Base-by-base conservation (phyloP, 2,329 filamentous ascomycete genomes). In the Cladosporium halotolerans region DNA sequence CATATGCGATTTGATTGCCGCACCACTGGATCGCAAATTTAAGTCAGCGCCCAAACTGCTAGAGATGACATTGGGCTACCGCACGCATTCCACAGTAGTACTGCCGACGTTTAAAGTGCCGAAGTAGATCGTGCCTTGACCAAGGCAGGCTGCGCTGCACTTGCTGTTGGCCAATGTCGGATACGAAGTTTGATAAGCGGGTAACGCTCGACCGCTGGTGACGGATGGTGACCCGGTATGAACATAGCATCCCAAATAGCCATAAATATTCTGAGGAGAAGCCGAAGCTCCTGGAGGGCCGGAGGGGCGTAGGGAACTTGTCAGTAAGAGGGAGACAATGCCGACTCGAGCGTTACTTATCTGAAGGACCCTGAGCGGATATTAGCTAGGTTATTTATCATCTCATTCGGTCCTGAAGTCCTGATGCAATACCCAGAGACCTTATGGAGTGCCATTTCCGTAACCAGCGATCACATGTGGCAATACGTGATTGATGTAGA, bases 181-280 rank as follows among this genome's bases (percentile, higher is more conserved):
- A 44, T 62, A 64, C 7, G 60, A 60, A 8, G 55, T 54, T 40
- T 60, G 57, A 46, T 55, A 66, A 13, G 36, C 48, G 6, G 57
- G 23, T 10, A 65, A 55, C 1, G 62, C 65, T 8, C 61, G 53
- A 9, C 64, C 65, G 13, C 58, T 58, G 9, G 56, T 59, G 2
- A 49, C 46, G 6, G 55, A 55, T 34, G 51, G 48, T 9, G 52
- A 55, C 4, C 62, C 63, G 3, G 60, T 63, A 23, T 66, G 64
- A 0, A 64, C 58, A 23, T 63, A 67, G 54, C 64, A 67, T 45
- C 65, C 63, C 11, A 64, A 48, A 36, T 66, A 67, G 34, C 55
- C 58, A 53, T 58, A 66, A 10, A 55, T 45, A 7, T 50, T 55
- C 4, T 44, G 47, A 6, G 52, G 36, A 9, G 57, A 42, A 7